Percentiles rank a stretch among this genome's conserved stretches.
phyloP scores from a whole-genome alignment of 1,284 basidiomycete genomes.

The Xerocomus nothofagi region DNA sequence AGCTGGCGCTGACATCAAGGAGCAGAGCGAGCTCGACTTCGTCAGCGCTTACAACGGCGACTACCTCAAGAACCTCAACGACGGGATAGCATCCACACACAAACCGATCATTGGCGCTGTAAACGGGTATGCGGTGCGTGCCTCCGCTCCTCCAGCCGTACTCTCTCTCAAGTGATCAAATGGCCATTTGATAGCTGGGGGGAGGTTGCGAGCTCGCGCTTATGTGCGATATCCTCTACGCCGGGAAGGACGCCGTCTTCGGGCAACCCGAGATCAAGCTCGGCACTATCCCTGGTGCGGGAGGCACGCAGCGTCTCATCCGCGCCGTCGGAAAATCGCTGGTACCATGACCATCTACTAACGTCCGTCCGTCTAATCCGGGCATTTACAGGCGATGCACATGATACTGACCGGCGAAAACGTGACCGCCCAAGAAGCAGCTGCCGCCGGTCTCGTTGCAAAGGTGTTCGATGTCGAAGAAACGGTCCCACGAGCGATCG shows the following conservation, averaged over 20 bases:
- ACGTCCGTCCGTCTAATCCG: neutral
- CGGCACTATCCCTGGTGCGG: constrained; percentile 67
- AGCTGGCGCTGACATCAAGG: constrained; percentile 44
- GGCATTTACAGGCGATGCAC: constrained; percentile 55
- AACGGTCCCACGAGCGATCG: constrained; percentile 30
- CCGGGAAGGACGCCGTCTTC: constrained; percentile 57
- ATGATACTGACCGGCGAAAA: constrained; percentile 61
- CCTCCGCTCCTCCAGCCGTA: neutral
- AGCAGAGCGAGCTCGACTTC: constrained; percentile 39
- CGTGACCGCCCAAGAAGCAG: constrained; percentile 57
- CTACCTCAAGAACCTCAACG: constrained; percentile 59
- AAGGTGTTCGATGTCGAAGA: constrained; percentile 32
- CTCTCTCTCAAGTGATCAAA: neutral
- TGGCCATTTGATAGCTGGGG: constrained; percentile 47
- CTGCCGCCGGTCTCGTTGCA: constrained; percentile 35
- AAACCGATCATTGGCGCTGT: constrained; percentile 69
- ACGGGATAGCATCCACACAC: constrained; percentile 46
- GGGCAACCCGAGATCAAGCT: constrained; percentile 72
- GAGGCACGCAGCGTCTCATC: constrained; percentile 58
- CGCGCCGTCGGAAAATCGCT: constrained; percentile 63
- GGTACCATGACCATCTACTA: constrained; percentile 25
- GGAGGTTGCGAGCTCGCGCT: constrained; percentile 69
- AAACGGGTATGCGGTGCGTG: constrained; percentile 59
- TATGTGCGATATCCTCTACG: constrained; percentile 54
- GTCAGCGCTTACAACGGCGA: constrained; percentile 57